Evolutionary conservation across 2,329 filamentous ascomycete species (phyloP).

Genomic region (Colletotrichum lupini): DNA sequence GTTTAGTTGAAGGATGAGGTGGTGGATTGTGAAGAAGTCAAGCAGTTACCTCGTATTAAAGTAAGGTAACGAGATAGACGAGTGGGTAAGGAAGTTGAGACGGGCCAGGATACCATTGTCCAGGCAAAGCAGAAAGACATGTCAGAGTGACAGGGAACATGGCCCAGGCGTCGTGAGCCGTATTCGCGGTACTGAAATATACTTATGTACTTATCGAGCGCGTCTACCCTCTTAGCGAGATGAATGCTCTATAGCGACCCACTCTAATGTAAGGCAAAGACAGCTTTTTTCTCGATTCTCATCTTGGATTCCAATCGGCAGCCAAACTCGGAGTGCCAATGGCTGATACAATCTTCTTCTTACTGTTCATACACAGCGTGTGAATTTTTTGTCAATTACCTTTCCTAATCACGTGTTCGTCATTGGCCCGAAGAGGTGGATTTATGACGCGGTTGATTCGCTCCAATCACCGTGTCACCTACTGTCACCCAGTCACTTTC

Average conservation of each 20-base stretch:
- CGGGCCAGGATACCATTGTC: background rate
- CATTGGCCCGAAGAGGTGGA: constrained; percentile 1
- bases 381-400: background rate
- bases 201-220: constrained; percentile 4
- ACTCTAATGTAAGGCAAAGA: constrained; percentile 28
- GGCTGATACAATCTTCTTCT: background rate
- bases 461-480: constrained; percentile 4
- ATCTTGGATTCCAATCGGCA: background rate
- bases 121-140: background rate
- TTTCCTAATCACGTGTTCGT: background rate
- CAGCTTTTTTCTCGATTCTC: constrained; percentile 5
- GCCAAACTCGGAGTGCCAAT: constrained; percentile 1
- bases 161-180: background rate
- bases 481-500: background rate
- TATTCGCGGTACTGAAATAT: background rate
- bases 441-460: constrained; percentile 4
- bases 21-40: background rate
- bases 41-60: too few relatives aligned
- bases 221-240: constrained; percentile 13
- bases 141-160: background rate
- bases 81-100: background rate
- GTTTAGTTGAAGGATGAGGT: background rate
- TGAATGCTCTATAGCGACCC: constrained; percentile 19
- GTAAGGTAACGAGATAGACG: background rate
- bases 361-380: background rate